Base-by-base conservation (phyloP, 768 basidiomycete genomes). In the Astraeus odoratus region DNA sequence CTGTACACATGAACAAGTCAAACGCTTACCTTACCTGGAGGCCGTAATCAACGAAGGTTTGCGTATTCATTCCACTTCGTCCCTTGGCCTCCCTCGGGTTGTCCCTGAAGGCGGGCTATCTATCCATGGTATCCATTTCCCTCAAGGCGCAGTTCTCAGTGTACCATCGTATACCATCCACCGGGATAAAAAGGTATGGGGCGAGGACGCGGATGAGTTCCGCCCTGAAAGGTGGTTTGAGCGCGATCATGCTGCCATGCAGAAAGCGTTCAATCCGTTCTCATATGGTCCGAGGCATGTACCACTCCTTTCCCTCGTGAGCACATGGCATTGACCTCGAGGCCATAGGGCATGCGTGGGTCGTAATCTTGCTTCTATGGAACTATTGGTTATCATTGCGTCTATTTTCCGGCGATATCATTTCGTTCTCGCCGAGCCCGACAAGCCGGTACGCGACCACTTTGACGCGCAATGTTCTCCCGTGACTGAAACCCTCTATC, bases 171-270 rank as follows among this genome's bases (percentile, higher is more conserved):
- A 82, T 63, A 79, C 87, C 3, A 83, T 93, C 41, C 90, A 95
- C 59, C 81, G 88, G 22, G 77, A 89, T 56, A 55, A 61, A 33
- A 55, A 49, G 1, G 72, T 83, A 1, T 94, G 92, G 92, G 92
- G 92, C 5, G 72, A 76, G 5, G 90, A 94, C 56, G 69, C 75
- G 22, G 81, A 86, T 31, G 74, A 53, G 5, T 94, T 75, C 69
- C 67, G 87, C 27, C 91, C 90, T 0, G 91, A 94, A 55, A 71
- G 92, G 23, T 95, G 87, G 87, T 79, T 91, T 50, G 87, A 88
- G 56, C 65, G 72, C 36, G 79, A 86, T 56, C 63, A 74, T 50
- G 72, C 70, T 15, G 65, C 63, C 23, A 77, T 86, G 9, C 77
- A 84, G 54, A 80, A 75, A 60, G 74, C 81, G 0, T 93, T 92